Evolutionary conservation across 2,329 filamentous ascomycete genomes (phyloP), one percentile per base, ranked within the genome.

Genomic region (Alternaria conjuncta): DNA sequence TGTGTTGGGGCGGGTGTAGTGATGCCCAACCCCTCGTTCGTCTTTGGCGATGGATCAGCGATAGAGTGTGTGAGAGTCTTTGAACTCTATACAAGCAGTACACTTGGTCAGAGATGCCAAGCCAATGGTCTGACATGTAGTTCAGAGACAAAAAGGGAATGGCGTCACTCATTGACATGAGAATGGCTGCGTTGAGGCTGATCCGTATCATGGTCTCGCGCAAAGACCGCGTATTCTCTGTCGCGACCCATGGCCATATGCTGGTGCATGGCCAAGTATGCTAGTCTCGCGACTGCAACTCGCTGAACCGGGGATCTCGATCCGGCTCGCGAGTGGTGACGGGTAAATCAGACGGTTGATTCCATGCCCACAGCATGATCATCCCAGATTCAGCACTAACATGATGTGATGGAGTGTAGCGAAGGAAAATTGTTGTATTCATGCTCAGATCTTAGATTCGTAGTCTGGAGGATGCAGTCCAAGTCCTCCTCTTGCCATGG

Each of bases 401-500:
- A 26, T 55, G 54, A 46, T 47, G 30, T 57, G 28, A 45, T 46
- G 51, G 57, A 54, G 51, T 32, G 28, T 57, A 65, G 56, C 12
- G 28, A 28, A 55, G 21, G 49, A 45, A 51, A 50, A n/a, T 3
- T 28, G 12, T 32, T 47, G 49, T 63, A 57, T 65, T 56, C 44
- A 50, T 55, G 46, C 61, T 79, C 75, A 78, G 45, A 79, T 66
- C 57, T 74, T 79, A 20, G 68, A 65, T 44, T 75, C 72, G 47
- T 66, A 72, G 13, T 72, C 68, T 2, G 78, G 78, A 26, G 80
- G 80, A 49, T 82, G 78, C 13, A 81, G 62, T 9, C 78, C 79
- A 6, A 82, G 63, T 9, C 80, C 80, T 13, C 80, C 80, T 66
- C 80, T 78, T 51, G 79, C 80, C 65, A 77, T 73, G 47, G 76